Percentiles rank a stretch among this genome's conserved stretches.
phyloP scores from a whole-genome alignment of 1,139 yeast species.

The Blastobotrys malaysiensis region DNA sequence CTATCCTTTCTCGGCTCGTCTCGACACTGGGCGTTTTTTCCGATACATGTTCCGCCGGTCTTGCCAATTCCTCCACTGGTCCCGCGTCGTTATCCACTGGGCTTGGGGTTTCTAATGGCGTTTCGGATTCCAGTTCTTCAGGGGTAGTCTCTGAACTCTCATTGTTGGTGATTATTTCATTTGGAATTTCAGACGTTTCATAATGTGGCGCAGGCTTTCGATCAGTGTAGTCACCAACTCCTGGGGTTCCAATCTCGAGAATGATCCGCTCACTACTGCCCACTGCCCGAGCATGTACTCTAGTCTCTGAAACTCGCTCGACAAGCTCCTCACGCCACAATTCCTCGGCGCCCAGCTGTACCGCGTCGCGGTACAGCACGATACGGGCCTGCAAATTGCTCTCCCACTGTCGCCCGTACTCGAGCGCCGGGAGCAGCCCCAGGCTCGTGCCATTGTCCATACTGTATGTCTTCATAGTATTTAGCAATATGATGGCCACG shows the following conservation, averaged over 20 bases:
- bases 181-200: no score
- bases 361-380: slow-evolving; percentile 16
- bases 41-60: no score
- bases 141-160: no score
- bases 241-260: not conserved
- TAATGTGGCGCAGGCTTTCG: no score
- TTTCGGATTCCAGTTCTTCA: no score
- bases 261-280: not conserved
- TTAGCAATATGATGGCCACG: slow-evolving; percentile 13
- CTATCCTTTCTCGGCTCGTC: no score
- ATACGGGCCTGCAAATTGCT: slow-evolving; percentile 12
- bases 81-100: no score
- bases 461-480: slow-evolving; percentile 13
- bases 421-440: slow-evolving; percentile 15
- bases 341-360: not conserved
- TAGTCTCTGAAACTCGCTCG: not conserved
- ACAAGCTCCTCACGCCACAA: not conserved
- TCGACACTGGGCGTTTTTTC: no score
- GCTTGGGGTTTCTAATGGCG: no score
- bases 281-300: not conserved
- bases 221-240: not conserved
- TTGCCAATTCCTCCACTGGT: no score
- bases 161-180: no score
- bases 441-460: slow-evolving; percentile 6
- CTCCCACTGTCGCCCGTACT: slow-evolving; percentile 17